Evolutionary conservation across 371 early-diverging fungal genomes (phyloP).

Genomic region (Mucor sp.): DNA sequence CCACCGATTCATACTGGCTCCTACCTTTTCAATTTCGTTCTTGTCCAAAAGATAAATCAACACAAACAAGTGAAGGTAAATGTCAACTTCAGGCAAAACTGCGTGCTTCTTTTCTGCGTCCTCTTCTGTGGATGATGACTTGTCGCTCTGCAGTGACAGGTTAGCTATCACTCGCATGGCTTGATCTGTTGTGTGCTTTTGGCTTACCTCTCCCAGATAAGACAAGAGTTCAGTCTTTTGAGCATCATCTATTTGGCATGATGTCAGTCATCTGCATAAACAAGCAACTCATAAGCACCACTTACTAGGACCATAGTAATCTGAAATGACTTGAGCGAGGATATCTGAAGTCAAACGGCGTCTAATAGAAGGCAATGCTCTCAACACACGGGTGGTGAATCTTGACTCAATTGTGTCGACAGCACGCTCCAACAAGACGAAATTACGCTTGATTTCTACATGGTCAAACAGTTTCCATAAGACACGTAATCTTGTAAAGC

Average conservation of each 20-base stretch:
- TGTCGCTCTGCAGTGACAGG: slow-evolving; percentile 12
- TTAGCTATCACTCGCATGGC: not conserved
- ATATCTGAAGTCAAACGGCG: slow-evolving; percentile 73
- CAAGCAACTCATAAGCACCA: not conserved
- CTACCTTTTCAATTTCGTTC: slow-evolving; percentile 70
- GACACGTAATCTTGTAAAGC: not conserved
- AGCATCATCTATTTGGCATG: slow-evolving; percentile 23
- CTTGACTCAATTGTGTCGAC: slow-evolving; percentile 85
- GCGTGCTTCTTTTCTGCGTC: slow-evolving; percentile 36
- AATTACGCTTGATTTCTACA: slow-evolving; percentile 84
- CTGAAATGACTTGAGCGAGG: slow-evolving; percentile 64
- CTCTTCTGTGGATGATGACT: slow-evolving; percentile 23
- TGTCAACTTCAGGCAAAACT: slow-evolving; percentile 85
- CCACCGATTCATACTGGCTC: not conserved
- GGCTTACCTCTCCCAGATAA: slow-evolving; percentile 45
- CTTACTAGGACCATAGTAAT: slow-evolving; percentile 66
- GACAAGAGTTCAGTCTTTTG: slow-evolving; percentile 38
- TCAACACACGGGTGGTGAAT: slow-evolving; percentile 85
- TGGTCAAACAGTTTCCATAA: not conserved
- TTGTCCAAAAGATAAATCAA: slow-evolving; percentile 84
- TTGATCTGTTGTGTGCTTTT: not conserved
- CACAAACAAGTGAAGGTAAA: slow-evolving; percentile 81
- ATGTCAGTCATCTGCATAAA: not conserved
- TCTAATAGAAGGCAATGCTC: slow-evolving; percentile 79
- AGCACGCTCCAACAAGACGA: slow-evolving; percentile 79